Conservation (phyloP, 345 rosid species). For the Clausena lansium region DNA sequence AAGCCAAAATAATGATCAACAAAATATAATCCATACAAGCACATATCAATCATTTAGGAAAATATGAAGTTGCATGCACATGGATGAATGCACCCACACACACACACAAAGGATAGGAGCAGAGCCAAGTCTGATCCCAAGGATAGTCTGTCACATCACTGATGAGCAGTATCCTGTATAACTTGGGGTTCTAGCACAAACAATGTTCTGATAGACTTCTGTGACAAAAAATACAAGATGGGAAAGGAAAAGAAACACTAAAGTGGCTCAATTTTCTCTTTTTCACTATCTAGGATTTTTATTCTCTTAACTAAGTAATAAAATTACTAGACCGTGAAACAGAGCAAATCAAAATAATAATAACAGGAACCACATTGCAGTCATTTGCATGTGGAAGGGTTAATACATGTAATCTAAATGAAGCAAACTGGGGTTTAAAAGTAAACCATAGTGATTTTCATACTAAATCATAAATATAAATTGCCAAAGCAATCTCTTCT, state of each 20-base stretch:
- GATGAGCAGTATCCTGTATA: background rate
- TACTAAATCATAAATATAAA: background rate
- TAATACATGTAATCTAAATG: background rate
- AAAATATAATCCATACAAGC: background rate
- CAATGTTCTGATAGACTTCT: background rate
- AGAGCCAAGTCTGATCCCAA: background rate
- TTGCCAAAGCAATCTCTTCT: background rate
- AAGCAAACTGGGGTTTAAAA: background rate
- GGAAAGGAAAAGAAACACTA: background rate
- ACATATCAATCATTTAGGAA: background rate
- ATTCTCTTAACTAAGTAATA: background rate
- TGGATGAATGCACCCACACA: background rate
- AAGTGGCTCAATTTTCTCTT: background rate
- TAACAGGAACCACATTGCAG: background rate
- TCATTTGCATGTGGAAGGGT: background rate
- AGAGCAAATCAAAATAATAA: background rate
- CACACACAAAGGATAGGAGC: background rate
- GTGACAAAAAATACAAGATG: no score
- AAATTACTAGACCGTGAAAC: slow-evolving; percentile 1
- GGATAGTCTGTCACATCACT: background rate
- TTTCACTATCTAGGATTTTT: background rate
- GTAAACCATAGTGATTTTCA: background rate
- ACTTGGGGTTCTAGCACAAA: background rate
- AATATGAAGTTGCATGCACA: background rate
- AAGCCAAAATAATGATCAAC: background rate